These are phyloP conservation scores for Microbotryum lychnidis-dioicae DNA, from an alignment of 1,284 basidiomycete species.

Conservation along the genomic window DNA sequence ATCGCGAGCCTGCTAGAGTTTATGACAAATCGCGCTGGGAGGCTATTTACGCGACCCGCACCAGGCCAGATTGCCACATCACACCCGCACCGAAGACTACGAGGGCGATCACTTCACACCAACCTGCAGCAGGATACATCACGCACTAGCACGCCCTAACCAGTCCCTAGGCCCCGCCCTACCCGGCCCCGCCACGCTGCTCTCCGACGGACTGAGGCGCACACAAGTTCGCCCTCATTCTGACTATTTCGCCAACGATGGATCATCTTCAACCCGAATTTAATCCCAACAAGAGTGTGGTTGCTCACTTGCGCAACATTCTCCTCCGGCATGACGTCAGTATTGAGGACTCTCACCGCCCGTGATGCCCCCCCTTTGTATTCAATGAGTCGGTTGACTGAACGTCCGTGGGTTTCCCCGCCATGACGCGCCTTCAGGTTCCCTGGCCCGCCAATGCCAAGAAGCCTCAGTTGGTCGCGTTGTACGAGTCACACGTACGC, in stretches of 20 bases:
- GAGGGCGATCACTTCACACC: too few species aligned
- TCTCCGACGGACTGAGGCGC: too few species aligned
- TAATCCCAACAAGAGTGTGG: constrained; percentile 65
- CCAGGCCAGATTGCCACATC: too few species aligned
- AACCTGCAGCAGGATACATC: too few species aligned
- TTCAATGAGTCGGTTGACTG: not conserved
- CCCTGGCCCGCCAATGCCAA: constrained; percentile 65
- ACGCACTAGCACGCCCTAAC: too few species aligned
- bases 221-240: too few species aligned
- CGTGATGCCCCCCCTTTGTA: not conserved
- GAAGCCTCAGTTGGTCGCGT: constrained; percentile 72
- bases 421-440: constrained; percentile 4
- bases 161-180: too few species aligned
- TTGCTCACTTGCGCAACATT: constrained; percentile 69
- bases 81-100: too few species aligned
- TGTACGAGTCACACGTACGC: constrained; percentile 70
- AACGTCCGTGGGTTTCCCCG: not conserved
- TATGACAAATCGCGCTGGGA: too few species aligned
- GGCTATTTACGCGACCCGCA: too few species aligned
- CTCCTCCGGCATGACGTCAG: constrained; percentile 72
- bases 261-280: constrained; percentile 68
- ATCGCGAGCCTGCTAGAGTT: too few species aligned
- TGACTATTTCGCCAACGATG: constrained; percentile 5
- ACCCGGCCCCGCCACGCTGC: too few species aligned
- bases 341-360: not conserved